These are phyloP conservation scores for Trichocladium antarcticum DNA, from an alignment of 495 filamentous ascomycete genomes.

Conservation along the genomic window DNA sequence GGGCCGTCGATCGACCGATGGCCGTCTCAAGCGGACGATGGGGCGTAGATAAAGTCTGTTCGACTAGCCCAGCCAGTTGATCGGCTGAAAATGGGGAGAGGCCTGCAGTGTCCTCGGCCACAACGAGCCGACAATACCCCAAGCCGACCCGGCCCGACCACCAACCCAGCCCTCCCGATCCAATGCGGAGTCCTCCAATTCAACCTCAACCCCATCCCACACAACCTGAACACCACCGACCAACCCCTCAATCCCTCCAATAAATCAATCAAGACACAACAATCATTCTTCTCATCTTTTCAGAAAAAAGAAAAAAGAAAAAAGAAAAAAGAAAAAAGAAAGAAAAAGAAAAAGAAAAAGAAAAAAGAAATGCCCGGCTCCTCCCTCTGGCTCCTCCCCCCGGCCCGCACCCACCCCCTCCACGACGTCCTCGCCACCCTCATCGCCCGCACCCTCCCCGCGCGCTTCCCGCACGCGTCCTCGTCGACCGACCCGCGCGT, in stretches of 20 bases:
- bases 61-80: no score
- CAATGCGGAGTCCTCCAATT: no score
- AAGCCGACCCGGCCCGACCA: no score
- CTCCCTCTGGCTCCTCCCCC: constrained; percentile 27
- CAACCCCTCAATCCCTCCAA: neutral
- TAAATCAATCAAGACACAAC: neutral
- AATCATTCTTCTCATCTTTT: no score
- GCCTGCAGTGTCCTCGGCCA: no score
- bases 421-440: constrained; percentile 15
- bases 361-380: constrained; percentile 19
- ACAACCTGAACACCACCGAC: neutral
- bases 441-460: constrained; percentile 18
- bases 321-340: neutral
- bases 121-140: no score
- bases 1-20: neutral
- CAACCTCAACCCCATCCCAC: neutral
- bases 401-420: constrained; percentile 17
- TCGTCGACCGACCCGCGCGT: constrained; percentile 4
- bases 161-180: no score
- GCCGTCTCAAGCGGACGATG: neutral
- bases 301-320: constrained; percentile 6
- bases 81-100: no score
- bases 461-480: constrained; percentile 16
- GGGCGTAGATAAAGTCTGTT: no score
- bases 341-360: neutral